Base-by-base conservation (phyloP, 2,329 filamentous ascomycete genomes). In the Monilinia polystroma region DNA sequence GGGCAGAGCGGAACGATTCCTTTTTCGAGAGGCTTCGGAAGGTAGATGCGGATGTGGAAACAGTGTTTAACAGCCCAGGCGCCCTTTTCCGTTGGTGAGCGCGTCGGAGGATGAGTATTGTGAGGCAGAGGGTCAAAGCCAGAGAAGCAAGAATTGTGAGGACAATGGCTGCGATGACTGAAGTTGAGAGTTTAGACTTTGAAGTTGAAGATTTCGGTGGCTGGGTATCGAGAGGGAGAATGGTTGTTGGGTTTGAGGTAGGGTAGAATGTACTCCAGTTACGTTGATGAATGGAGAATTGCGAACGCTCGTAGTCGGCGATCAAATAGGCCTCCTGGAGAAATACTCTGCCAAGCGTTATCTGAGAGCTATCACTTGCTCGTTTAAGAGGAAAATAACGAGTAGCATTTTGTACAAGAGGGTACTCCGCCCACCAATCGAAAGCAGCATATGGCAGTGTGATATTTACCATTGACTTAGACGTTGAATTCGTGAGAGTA, bases 381-480 rank as follows among this genome's bases (percentile, higher is more conserved):
- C 72, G 74, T 55, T 77, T 76, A 8, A 81, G 67, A 10, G 79
- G 79, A 65, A 81, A 80, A 68, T 80, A 80, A 5, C 71, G 66
- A 23, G 70, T 72, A n/a, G 67, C 51, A 11, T 68, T 72, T 23
- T 70, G 35, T 2, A 76, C 69, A 11, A 75, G 66, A 38, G 79
- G 79, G 64, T 75, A 77, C 16, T 75, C 70, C 8, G 77, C 74
- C 58, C 72, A 69, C 49, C 79, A 72, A 68, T 79, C 77, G 66
- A 80, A 79, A 10, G 79, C 77, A 62, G 73, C 71, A 65, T 78
- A 80, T 4, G 79, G 78, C n/a, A 80, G 67, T 8, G 71, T 74
- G 16, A 80, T 76, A 51, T 77, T 71, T 29, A 78, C 69, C 12
- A 70, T 64, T 4, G 74, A 66, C 20, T 69, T 66, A 11, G 73